Evolutionary conservation across 768 basidiomycete genomes (phyloP).

Genomic region (Suillus subalutaceus): DNA sequence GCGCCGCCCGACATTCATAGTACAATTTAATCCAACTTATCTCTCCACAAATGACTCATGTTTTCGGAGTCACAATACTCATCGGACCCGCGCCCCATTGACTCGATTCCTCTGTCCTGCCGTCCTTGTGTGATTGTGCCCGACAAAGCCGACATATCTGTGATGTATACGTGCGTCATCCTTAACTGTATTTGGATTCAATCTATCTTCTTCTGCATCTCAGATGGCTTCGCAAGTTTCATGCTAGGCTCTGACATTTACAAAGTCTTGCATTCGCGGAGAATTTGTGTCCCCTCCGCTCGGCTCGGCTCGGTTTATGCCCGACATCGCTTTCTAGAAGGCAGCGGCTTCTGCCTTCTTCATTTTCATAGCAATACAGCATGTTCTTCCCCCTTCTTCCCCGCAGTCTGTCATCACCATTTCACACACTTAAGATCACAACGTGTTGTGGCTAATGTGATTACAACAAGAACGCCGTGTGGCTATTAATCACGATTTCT

Average conservation of each 20-base stretch:
- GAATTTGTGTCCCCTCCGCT: not conserved
- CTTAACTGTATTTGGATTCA: too few species aligned
- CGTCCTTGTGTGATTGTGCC: not conserved
- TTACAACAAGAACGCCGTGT: conserved; percentile 10
- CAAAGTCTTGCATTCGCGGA: too few species aligned
- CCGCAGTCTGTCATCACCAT: conserved; percentile 8
- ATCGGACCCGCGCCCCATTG: not conserved
- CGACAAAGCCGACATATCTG: not conserved
- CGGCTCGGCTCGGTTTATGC: not conserved
- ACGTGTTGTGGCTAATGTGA: conserved; percentile 13
- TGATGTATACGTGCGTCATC: not conserved
- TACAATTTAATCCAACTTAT: not conserved
- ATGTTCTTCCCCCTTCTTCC: conserved; percentile 9
- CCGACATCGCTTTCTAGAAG: not conserved
- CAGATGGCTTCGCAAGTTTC: not conserved
- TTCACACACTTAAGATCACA: conserved; percentile 7
- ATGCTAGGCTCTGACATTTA: not conserved
- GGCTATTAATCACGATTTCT: conserved; percentile 6
- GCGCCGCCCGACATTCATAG: not conserved
- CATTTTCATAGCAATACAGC: conserved; percentile 22
- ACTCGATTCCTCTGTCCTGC: not conserved
- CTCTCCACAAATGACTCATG: not conserved
- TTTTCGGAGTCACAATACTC: not conserved
- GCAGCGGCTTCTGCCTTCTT: not conserved
- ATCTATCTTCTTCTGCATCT: not conserved